Base-by-base conservation (phyloP, 371 early-diverging fungal species). In the Capniomyces stellatus region DNA sequence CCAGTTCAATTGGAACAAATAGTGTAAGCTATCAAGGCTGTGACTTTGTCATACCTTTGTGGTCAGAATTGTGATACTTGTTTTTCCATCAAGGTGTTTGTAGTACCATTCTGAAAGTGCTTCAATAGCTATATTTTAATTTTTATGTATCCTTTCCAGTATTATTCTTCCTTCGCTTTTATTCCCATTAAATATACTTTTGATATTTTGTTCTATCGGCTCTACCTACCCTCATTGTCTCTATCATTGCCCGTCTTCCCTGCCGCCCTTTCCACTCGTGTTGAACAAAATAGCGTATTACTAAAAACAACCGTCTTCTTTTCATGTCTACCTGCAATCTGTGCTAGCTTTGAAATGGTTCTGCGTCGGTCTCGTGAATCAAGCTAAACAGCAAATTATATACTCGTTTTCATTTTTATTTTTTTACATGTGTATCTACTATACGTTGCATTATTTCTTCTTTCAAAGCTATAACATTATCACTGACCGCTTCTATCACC, bases 401-500 rank as follows among this genome's bases (percentile, higher is more conserved):
- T 23, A 23, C 19, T 4, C 19, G 12, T 4, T 23, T 19, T 22
- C 8, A 44, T 8, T 22, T 23, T 27, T 10, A 21, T 22, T 23
- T 4, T 21, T 30, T 30, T 30, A 21, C 4, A 4, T 23, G 21
- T 51, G 40, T 8, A 10, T 23, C 27, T 23, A n/a, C 27, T 40
- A 23, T 4, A 51, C 29, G 12, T 46, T 29, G 22, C 12, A 21
- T 27, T 12, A 23, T 29, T 4, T 23, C 24, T 23, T 51, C 21
- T 8, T 21, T 47, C 47, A 28, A 15, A 15, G 13, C 13, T 15
- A 43, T 47, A 15, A 28, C 19, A 43, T 47, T 47, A 43, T 13
- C 13, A 51, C 30, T 21, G 12, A 46, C 51, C n/a, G 53, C 53
- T 29, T 52, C 39, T 43, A 52, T 6, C 3, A 52, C 35, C n/a